phyloP scores from a whole-genome alignment of 1,139 yeast species.

The Zygosaccharomyces pseudobailii region DNA sequence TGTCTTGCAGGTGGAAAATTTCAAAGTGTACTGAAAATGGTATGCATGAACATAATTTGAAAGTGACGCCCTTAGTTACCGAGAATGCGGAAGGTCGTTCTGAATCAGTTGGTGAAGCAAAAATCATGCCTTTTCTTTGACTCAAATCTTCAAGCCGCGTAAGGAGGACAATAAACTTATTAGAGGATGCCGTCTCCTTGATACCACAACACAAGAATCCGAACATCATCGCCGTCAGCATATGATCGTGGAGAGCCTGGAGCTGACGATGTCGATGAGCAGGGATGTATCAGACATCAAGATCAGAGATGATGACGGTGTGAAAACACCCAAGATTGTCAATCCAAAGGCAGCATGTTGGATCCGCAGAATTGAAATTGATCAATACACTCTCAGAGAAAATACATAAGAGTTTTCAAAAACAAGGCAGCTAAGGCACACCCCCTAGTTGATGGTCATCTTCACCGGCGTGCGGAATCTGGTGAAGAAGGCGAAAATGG shows the following conservation, averaged over 20 bases:
- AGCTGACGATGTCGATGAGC: conserved; percentile 10
- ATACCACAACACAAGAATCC: conserved; percentile 19
- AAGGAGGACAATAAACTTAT: conserved; percentile 19
- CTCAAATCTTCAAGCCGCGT: conserved; percentile 30
- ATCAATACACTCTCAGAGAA: conserved; percentile 47
- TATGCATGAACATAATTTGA: conserved; percentile 30
- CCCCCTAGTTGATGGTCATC: conserved; percentile 14
- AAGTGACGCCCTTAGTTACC: conserved; percentile 23
- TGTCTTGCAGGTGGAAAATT: conserved; percentile 27
- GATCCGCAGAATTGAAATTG: conserved; percentile 48
- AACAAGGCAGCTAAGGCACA: conserved; percentile 15
- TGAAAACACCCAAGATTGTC: conserved; percentile 36
- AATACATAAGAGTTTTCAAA: conserved; percentile 29
- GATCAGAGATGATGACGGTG: conserved; percentile 28
- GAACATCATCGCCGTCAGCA: not conserved
- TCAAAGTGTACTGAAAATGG: conserved; percentile 32
- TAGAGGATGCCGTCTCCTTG: conserved; percentile 28
- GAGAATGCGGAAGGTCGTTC: conserved; percentile 9
- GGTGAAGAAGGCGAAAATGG: conserved; percentile 15
- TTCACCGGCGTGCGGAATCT: conserved; percentile 11
- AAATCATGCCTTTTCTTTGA: conserved; percentile 26
- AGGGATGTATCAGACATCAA: conserved; percentile 27
- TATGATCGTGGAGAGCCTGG: conserved; percentile 3
- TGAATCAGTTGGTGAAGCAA: conserved; percentile 14
- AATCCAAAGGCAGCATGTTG: conserved; percentile 49